Evolutionary conservation across 1,284 basidiomycete genomes (phyloP).

Genomic region (Mycocalia duriaeana): DNA sequence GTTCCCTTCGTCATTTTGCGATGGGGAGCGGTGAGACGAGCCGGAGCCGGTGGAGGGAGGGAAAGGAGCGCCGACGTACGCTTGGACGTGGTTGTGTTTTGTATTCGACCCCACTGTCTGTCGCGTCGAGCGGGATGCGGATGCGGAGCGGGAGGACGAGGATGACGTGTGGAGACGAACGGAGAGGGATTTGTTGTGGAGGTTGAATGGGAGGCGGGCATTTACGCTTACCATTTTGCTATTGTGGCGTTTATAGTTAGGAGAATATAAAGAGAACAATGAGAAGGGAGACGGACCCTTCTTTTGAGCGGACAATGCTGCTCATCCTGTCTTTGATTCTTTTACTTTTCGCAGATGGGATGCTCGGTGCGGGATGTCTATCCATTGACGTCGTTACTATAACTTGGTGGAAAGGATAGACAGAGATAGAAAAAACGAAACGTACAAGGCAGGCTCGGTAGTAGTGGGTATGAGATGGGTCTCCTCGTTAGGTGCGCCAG

Average conservation of each 20-base stretch:
- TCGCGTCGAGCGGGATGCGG: slow-evolving; percentile 13
- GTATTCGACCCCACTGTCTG: slow-evolving; percentile 1
- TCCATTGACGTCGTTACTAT: background rate
- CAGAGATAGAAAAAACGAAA: background rate
- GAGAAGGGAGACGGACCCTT: slow-evolving; percentile 33
- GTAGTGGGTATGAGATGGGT: slow-evolving; percentile 16
- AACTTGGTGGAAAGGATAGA: background rate
- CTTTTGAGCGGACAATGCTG: slow-evolving; percentile 49
- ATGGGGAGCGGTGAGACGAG: slow-evolving; percentile 1
- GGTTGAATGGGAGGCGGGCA: slow-evolving; percentile 51
- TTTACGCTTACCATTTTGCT: slow-evolving; percentile 65
- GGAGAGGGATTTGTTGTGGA: slow-evolving; percentile 39
- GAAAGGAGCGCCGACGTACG: slow-evolving; percentile 10
- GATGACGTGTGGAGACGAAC: slow-evolving; percentile 24
- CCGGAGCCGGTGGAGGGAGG: background rate
- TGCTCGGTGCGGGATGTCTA: background rate
- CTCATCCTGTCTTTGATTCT: slow-evolving; percentile 46
- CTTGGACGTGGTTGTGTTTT: slow-evolving; percentile 7
- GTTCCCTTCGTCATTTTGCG: slow-evolving; percentile 1
- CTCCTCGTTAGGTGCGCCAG: slow-evolving; percentile 15
- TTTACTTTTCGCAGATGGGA: slow-evolving; percentile 37
- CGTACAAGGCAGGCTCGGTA: slow-evolving; percentile 10
- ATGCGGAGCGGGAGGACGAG: slow-evolving; percentile 17
- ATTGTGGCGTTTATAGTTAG: slow-evolving; percentile 6
- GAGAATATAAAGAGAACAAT: background rate